Evolutionary conservation across 768 basidiomycete genomes (phyloP).

Genomic region (Gloeopeniophorella convolvens): DNA sequence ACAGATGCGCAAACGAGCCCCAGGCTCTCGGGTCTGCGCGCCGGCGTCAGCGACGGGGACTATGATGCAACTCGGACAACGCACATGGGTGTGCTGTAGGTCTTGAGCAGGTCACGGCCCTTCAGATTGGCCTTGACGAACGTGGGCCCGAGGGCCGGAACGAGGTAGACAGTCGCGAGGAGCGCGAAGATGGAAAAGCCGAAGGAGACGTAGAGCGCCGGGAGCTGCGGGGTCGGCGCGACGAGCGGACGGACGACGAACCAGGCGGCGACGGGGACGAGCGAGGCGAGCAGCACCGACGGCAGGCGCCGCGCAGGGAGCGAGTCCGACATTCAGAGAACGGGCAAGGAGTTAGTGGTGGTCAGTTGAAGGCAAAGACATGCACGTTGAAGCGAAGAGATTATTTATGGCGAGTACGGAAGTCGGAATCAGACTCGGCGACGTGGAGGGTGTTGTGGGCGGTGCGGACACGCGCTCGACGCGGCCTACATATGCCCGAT

Average conservation of each 20-base stretch:
- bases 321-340: slow-evolving; percentile 16
- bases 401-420: too few species aligned
- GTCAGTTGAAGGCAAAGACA: too few species aligned
- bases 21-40: slow-evolving; percentile 80
- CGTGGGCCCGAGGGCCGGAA: slow-evolving; percentile 76
- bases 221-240: slow-evolving; percentile 60
- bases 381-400: too few species aligned
- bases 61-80: slow-evolving; percentile 23
- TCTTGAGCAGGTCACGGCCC: slow-evolving; percentile 85
- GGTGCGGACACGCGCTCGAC: slow-evolving; percentile 15
- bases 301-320: slow-evolving; percentile 15
- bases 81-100: slow-evolving; percentile 64
- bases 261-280: slow-evolving; percentile 67
- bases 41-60: neutral
- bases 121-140: slow-evolving; percentile 79
- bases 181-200: slow-evolving; percentile 86
- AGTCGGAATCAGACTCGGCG: neutral
- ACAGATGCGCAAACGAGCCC: slow-evolving; percentile 87
- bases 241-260: slow-evolving; percentile 67
- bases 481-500: slow-evolving; percentile 12
- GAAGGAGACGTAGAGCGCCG: slow-evolving; percentile 68
- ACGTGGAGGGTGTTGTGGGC: too few species aligned
- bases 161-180: slow-evolving; percentile 62
- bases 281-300: slow-evolving; percentile 42
- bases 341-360: too few species aligned